Conservation (phyloP, 805 yeast species). For the Ogataea dorogensis region DNA sequence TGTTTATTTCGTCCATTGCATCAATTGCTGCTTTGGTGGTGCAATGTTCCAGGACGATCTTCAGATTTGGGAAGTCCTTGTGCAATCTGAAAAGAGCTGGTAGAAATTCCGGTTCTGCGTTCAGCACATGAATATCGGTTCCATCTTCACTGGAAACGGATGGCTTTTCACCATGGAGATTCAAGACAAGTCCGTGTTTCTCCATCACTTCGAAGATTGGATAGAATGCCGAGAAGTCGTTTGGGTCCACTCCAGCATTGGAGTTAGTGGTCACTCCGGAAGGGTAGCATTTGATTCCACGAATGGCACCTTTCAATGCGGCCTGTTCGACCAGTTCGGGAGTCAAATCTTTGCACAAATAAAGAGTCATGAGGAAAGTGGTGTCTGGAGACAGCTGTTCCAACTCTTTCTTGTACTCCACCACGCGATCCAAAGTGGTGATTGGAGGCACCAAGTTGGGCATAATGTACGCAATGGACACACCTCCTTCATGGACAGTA, state of each 20-base stretch:
- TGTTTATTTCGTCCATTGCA: conserved; percentile 66
- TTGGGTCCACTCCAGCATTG: conserved; percentile 85
- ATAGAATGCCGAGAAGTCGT: conserved; percentile 84
- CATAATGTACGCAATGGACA: conserved; percentile 90
- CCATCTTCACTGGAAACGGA: conserved; percentile 39
- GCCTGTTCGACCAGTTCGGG: conserved; percentile 85
- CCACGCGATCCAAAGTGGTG: conserved; percentile 69
- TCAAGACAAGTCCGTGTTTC: conserved; percentile 70
- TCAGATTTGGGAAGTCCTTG: conserved; percentile 76
- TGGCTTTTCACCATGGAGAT: conserved; percentile 96
- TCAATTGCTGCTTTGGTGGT: conserved; percentile 88
- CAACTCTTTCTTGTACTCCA: conserved; percentile 63
- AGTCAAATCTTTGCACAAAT: conserved; percentile 72
- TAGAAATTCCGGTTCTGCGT: conserved; percentile 89
- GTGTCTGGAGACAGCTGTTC: conserved; percentile 73
- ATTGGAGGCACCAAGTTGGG: conserved; percentile 95
- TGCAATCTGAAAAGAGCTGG: conserved; percentile 86
- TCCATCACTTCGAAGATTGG: conserved; percentile 91
- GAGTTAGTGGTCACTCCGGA: conserved; percentile 99
- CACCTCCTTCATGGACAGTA: conserved; percentile 85
- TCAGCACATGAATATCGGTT: conserved; percentile 80
- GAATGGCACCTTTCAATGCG: conserved; percentile 61
- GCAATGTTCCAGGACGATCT: conserved; percentile 91
- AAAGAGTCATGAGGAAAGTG: conserved; percentile 88
- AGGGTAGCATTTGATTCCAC: conserved; percentile 95